phyloP scores from a whole-genome alignment of 192 early-diverging fungal species.

The Paraglomus brasilianum region DNA sequence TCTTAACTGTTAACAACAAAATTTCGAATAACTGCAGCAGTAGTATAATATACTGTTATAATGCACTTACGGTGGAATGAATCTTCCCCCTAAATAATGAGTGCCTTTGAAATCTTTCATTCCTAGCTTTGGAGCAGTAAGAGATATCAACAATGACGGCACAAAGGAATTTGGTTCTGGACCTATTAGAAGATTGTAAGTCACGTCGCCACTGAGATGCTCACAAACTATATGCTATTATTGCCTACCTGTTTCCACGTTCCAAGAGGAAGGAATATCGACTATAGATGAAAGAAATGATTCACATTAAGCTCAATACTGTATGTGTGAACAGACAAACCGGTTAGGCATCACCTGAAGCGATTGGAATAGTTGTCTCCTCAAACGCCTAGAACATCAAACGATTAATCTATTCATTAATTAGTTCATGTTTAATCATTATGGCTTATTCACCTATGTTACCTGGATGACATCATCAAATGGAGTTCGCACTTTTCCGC shows the following conservation, averaged over 20 bases:
- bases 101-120: conserved; percentile 69
- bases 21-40: not conserved
- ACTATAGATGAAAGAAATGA: conserved; percentile 39
- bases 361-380: conserved; percentile 30
- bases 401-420: conserved; percentile 8
- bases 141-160: conserved; percentile 84
- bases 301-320: too few species aligned
- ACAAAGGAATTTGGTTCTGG: too few species aligned
- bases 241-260: conserved; percentile 77
- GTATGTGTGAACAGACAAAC: too few species aligned
- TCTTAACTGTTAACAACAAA: not conserved
- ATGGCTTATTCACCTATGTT: conserved; percentile 22
- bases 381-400: conserved; percentile 11
- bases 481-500: conserved; percentile 72
- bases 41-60: not conserved
- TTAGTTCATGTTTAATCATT: not conserved
- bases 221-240: too few species aligned
- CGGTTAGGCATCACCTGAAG: conserved; percentile 33
- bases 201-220: too few species aligned
- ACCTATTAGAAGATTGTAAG: too few species aligned
- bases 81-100: conserved; percentile 89
- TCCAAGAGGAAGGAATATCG: conserved; percentile 95
- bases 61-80: conserved; percentile 65
- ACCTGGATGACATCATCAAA: conserved; percentile 66
- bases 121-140: conserved; percentile 89